phyloP scores from a whole-genome alignment of 257 asterid genomes.

The Nicotiana sylvestris region DNA sequence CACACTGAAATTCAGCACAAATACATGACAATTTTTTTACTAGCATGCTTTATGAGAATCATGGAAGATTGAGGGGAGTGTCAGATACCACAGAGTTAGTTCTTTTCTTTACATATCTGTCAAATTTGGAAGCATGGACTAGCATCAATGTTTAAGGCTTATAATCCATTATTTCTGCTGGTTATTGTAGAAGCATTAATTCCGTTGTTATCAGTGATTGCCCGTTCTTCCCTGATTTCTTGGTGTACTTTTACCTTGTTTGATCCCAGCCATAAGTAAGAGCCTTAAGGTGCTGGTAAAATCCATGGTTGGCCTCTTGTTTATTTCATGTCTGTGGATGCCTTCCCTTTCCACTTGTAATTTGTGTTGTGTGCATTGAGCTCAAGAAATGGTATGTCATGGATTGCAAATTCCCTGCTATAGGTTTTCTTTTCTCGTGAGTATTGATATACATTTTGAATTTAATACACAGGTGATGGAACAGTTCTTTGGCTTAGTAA shows the following conservation, averaged over 20 bases:
- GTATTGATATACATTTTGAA: constrained; percentile 5
- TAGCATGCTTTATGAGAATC: not conserved
- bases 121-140: not conserved
- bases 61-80: not conserved
- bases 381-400: not conserved
- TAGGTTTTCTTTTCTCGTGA: not conserved
- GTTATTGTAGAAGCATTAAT: not conserved
- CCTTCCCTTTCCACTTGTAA: not conserved
- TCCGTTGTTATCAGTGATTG: not conserved
- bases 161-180: not conserved
- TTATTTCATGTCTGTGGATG: not conserved
- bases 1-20: not conserved
- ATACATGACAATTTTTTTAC: not conserved
- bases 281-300: not conserved
- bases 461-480: constrained; percentile 82
- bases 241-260: not conserved
- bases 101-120: not conserved
- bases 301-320: not conserved
- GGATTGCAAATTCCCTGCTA: not conserved
- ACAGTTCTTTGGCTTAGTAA: constrained; percentile 88
- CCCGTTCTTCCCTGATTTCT: not conserved
- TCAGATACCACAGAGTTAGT: not conserved
- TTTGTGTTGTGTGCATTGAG: not conserved
- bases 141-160: not conserved
- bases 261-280: not conserved